phyloP scores from a whole-genome alignment of 805 yeast genomes.

The Saccharomycopsis capsularis region DNA sequence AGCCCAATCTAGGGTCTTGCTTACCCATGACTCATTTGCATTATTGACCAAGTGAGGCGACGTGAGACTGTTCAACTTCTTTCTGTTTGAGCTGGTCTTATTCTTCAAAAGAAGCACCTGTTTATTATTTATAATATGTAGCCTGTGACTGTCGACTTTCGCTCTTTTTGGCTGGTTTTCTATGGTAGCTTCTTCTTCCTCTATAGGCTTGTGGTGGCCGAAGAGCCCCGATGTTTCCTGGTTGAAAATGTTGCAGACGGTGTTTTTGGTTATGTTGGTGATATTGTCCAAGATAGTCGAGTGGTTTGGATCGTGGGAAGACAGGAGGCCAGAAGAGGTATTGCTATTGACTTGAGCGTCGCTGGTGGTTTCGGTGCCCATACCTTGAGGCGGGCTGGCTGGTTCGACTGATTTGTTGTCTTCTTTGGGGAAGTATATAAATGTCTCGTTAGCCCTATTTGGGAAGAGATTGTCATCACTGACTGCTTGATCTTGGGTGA shows the following conservation, averaged over 20 bases:
- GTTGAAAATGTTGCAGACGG: neutral
- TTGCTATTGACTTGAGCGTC: neutral
- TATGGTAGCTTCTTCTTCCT: neutral
- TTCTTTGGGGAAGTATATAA: too few relatives aligned
- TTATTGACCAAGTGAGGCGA: neutral
- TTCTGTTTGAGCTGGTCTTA: slow-evolving; percentile 6
- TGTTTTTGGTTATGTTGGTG: neutral
- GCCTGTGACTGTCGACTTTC: slow-evolving; percentile 1
- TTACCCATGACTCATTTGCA: slow-evolving; percentile 1
- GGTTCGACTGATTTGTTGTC: neutral
- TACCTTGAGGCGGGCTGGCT: too few relatives aligned
- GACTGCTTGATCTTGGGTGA: neutral
- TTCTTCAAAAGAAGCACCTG: slow-evolving; percentile 15
- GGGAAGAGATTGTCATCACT: neutral
- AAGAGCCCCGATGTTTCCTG: neutral
- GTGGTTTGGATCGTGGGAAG: neutral
- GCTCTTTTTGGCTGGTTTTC: neutral
- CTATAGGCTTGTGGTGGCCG: neutral
- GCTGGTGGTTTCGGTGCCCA: neutral
- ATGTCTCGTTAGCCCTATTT: neutral
- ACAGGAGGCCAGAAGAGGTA: neutral
- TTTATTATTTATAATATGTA: slow-evolving; percentile 11
- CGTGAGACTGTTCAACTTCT: slow-evolving; percentile 6
- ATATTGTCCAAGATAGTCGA: neutral
- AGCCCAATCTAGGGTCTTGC: slow-evolving; percentile 19